A percentile compares a stretch with the other conserved stretches of the same genome.
These are phyloP conservation scores for Fusarium keratoplasticum DNA, from an alignment of 2,329 filamentous ascomycete species.

Conservation along the genomic window DNA sequence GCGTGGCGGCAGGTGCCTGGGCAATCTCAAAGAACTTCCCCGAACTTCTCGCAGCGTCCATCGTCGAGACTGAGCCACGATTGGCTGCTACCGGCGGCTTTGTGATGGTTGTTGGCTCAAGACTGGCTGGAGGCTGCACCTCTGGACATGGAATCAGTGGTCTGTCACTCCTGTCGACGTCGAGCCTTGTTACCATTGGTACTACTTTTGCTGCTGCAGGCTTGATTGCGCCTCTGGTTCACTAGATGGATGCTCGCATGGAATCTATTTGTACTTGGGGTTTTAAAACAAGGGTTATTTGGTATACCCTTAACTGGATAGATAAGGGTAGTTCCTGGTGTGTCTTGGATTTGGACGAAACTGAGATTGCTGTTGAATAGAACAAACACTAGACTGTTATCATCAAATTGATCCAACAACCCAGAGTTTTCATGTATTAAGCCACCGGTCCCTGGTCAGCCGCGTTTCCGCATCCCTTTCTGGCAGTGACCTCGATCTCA, in stretches of 20 bases:
- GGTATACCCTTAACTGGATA: not conserved
- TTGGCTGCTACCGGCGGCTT: constrained; percentile 65
- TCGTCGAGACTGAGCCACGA: constrained; percentile 49
- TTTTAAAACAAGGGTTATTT: not conserved
- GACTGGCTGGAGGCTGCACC: constrained; percentile 74
- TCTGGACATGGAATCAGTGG: constrained; percentile 78
- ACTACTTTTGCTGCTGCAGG: constrained; percentile 67
- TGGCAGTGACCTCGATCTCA: constrained; percentile 58
- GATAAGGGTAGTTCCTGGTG: not conserved
- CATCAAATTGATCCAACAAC: not conserved
- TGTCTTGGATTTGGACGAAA: not conserved
- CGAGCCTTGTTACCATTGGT: constrained; percentile 71
- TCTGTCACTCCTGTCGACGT: constrained; percentile 69
- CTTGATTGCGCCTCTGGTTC: constrained; percentile 43
- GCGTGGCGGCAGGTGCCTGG: constrained; percentile 61
- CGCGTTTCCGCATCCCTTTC: constrained; percentile 41
- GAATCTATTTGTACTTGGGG: not conserved
- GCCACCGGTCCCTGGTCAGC: not conserved
- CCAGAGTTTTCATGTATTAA: not conserved
- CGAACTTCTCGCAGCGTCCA: constrained; percentile 39
- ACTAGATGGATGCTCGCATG: constrained; percentile 24
- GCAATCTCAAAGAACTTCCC: constrained; percentile 50
- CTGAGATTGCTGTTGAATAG: not conserved
- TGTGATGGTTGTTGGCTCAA: constrained; percentile 68
- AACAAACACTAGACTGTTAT: not conserved